Base-by-base conservation (phyloP, 2,329 filamentous ascomycete genomes). In the Fusarium tuaranense region DNA sequence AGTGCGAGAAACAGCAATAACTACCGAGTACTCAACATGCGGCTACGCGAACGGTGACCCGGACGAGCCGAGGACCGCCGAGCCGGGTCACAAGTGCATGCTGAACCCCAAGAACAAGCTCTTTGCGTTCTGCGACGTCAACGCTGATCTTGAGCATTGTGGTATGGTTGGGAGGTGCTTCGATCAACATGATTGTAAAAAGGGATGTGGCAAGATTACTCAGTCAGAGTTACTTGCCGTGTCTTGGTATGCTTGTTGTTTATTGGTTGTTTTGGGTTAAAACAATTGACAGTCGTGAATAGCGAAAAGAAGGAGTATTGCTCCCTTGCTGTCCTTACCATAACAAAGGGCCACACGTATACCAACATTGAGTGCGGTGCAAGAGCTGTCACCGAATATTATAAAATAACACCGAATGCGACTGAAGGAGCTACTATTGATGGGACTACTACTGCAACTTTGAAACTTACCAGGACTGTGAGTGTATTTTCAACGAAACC, bases 101-200 rank as follows among this genome's bases (percentile, higher is more conserved):
- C 73, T 84, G 5, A 82, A 83, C 55, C 78, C 79, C 2, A 32
- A 68, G 18, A 75, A 81, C 55, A 80, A 77, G 0, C 71, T 84
- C 5, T 85, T 81, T 82, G 82, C 81, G 0, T 82, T 84, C 71
- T 85, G 82, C 62, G 80, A 83, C 64, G 48, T 53, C 27, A 53
- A 53, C 27, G 48, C 48, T 20, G 48, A 53, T 12, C 18, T 53
- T n/a, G 27, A 53, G 18, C 48, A 53, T 2, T 86, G 83, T 22
- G 82, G 81, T 0, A 68, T 86, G 4, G 80, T 79, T 1, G 83
- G 80, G 9, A 78, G 74, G 38, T 86, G 84, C 51, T 48, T 81
- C 7, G 84, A 85, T 65, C 66, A 70, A 2, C 69, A 77, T 36
- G 57, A 71, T 1, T 85, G 84, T 48, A 75, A 76, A 1, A 65